Conservation (phyloP, 169 alveolate genomes). For the Plasmodium knowlesi region DNA sequence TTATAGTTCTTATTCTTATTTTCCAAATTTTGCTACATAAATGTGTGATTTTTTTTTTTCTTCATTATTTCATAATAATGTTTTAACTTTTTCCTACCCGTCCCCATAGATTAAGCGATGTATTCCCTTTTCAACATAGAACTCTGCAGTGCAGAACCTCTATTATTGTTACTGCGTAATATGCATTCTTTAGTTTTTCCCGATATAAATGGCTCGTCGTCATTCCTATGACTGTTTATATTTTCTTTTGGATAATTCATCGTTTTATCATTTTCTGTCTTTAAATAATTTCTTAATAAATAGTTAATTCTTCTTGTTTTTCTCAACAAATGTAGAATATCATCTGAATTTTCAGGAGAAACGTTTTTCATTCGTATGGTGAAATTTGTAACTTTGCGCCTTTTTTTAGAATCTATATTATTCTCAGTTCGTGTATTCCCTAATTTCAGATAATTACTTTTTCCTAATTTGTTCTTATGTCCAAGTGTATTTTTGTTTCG, state of each 20-base stretch:
- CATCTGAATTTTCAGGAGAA: conserved; percentile 27
- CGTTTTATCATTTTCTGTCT: background rate
- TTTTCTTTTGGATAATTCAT: conserved; percentile 13
- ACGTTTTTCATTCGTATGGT: conserved; percentile 25
- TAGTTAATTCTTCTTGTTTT: conserved; percentile 45
- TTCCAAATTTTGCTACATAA: background rate
- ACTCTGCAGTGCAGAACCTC: background rate
- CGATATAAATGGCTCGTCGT: background rate
- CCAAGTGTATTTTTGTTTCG: background rate
- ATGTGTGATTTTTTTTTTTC: background rate
- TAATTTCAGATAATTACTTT: background rate
- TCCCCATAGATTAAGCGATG: background rate
- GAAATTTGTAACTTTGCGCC: conserved; percentile 14
- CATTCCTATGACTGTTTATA: background rate
- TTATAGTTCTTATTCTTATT: background rate
- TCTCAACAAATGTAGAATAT: conserved; percentile 29
- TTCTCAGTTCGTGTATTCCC: background rate
- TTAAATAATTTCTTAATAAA: conserved; percentile 34
- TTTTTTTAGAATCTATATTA: conserved; percentile 26
- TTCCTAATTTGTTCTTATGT: conserved; percentile 7
- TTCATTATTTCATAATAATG: background rate
- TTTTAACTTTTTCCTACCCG: background rate
- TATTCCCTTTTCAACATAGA: background rate
- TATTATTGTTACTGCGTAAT: background rate
- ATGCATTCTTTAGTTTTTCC: background rate